phyloP scores from a whole-genome alignment of 371 early-diverging fungal species.

The Blakeslea trispora region DNA sequence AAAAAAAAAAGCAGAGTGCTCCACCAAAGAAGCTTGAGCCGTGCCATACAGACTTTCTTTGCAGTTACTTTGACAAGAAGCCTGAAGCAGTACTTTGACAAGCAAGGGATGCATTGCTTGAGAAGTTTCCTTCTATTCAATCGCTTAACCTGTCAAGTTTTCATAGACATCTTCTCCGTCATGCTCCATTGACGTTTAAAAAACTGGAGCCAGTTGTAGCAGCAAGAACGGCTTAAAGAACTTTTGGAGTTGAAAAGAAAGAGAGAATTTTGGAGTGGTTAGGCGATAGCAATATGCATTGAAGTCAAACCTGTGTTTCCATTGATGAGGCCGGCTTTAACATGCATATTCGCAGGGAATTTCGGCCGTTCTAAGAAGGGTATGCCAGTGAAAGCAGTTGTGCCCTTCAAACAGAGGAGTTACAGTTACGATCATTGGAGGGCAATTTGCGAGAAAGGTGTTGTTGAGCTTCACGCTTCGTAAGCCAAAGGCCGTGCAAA shows the following conservation, averaged over 20 bases:
- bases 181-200: slow-evolving; percentile 7
- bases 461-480: slow-evolving; percentile 14
- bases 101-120: slow-evolving; percentile 11
- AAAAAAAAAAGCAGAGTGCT: slow-evolving; percentile 1
- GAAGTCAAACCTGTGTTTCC: slow-evolving; percentile 14
- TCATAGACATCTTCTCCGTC: slow-evolving; percentile 4
- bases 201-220: slow-evolving; percentile 3
- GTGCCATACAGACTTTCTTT: slow-evolving; percentile 9
- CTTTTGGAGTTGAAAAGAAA: slow-evolving; percentile 3
- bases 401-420: slow-evolving; percentile 19
- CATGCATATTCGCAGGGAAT: slow-evolving; percentile 13
- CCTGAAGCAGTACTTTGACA: slow-evolving; percentile 12
- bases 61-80: slow-evolving; percentile 1
- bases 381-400: slow-evolving; percentile 9
- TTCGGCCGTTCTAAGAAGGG: slow-evolving; percentile 19
- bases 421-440: slow-evolving; percentile 15
- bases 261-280: slow-evolving; percentile 11
- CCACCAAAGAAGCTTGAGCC: slow-evolving; percentile 9
- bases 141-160: slow-evolving; percentile 10
- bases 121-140: slow-evolving; percentile 4
- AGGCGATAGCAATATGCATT: slow-evolving; percentile 7
- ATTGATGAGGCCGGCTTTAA: slow-evolving; percentile 23
- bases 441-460: slow-evolving; percentile 19
- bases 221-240: slow-evolving; percentile 3
- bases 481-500: slow-evolving; percentile 21